Conservation (phyloP, 805 yeast species). For the Myxozyma neglecta region DNA sequence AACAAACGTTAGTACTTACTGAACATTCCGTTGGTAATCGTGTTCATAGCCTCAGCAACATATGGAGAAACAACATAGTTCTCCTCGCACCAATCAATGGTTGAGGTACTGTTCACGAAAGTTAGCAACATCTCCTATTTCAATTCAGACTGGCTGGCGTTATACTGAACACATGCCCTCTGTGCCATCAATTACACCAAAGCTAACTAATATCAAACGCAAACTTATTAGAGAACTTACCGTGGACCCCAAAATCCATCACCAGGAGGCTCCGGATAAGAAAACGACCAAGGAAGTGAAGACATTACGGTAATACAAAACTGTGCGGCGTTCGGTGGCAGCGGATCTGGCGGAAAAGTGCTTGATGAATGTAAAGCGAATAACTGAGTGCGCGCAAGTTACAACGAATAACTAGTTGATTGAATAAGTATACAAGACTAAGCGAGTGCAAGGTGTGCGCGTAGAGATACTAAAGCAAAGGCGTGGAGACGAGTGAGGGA, state of each 20-base stretch:
- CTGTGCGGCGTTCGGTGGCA: conserved; percentile 5
- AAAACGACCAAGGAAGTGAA: conserved; percentile 33
- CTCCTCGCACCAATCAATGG: conserved; percentile 99
- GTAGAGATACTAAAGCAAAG: not conserved
- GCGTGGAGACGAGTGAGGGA: not conserved
- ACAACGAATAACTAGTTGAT: not conserved
- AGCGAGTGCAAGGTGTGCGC: not conserved
- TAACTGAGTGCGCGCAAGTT: not conserved
- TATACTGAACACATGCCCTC: not conserved
- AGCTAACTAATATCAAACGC: not conserved
- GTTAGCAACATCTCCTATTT: not conserved
- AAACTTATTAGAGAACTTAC: conserved; percentile 12
- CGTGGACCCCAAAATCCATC: conserved; percentile 69
- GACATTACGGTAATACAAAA: not conserved
- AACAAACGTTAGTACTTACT: conserved; percentile 29
- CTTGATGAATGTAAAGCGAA: not conserved
- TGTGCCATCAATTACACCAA: not conserved
- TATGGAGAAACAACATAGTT: conserved; percentile 84
- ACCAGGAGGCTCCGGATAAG: conserved; percentile 57
- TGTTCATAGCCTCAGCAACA: conserved; percentile 87
- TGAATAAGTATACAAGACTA: not conserved
- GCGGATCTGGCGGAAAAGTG: not conserved
- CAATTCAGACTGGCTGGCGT: too few species aligned
- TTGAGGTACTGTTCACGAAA: conserved; percentile 55
- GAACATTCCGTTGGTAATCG: conserved; percentile 69